Evolutionary conservation across 1,284 basidiomycete genomes (phyloP).

Genomic region (Hemileia vastatrix): DNA sequence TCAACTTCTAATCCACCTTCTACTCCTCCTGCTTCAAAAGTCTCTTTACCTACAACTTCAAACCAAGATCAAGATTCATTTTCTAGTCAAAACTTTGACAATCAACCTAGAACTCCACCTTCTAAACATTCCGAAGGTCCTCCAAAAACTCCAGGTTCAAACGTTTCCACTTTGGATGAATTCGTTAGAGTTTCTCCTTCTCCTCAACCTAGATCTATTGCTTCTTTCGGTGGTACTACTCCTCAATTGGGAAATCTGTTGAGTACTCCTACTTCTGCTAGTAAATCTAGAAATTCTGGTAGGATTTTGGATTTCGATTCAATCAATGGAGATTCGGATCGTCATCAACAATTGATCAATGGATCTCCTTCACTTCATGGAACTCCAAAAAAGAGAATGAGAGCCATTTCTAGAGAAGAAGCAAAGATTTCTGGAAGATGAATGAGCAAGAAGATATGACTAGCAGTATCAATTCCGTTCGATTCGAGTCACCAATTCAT

Average conservation of each 20-base stretch:
- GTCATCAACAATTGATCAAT: background rate
- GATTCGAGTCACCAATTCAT: no score
- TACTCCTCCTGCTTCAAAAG: background rate
- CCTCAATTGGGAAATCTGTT: background rate
- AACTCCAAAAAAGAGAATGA: background rate
- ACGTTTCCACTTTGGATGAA: conserved; percentile 30
- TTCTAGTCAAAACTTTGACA: background rate
- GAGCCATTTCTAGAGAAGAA: background rate
- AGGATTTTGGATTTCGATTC: background rate
- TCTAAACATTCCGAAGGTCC: background rate
- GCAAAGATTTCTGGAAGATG: background rate
- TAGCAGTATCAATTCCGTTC: no score
- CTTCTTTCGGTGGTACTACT: conserved; percentile 2
- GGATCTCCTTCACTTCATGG: background rate
- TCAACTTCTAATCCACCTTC: no score
- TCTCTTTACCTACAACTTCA: background rate
- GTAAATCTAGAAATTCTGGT: background rate
- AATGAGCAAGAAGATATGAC: background rate
- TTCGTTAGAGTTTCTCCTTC: conserved; percentile 32
- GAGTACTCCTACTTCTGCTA: background rate
- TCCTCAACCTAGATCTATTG: conserved; percentile 27
- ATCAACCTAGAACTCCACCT: conserved; percentile 4
- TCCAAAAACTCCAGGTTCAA: conserved; percentile 27
- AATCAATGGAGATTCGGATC: background rate
- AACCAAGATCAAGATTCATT: no score